These are phyloP conservation scores for Pseudocercospora musae DNA, from an alignment of 2,329 filamentous ascomycete species.

Conservation along the genomic window DNA sequence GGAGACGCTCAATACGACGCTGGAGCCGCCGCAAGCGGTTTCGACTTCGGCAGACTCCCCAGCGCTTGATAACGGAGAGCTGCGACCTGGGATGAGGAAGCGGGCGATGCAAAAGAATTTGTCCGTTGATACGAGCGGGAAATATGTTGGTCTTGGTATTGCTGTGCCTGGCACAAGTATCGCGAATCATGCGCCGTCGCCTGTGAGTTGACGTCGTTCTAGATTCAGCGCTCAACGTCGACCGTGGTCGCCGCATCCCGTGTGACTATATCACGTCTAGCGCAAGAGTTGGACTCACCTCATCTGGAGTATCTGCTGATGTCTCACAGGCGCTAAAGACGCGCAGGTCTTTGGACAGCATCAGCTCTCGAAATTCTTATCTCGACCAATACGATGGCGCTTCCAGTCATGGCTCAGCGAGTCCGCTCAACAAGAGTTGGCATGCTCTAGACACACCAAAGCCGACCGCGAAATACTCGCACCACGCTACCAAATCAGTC, in stretches of 20 bases:
- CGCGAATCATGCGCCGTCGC: background rate
- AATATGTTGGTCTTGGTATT: conserved; percentile 19
- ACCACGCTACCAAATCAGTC: background rate
- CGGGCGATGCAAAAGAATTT: conserved; percentile 5
- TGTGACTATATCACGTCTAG: too few species aligned
- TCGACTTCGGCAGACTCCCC: conserved; percentile 1
- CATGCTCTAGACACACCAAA: background rate
- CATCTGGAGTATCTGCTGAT: too few species aligned
- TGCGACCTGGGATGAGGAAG: background rate
- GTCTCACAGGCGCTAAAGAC: background rate
- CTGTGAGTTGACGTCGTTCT: background rate
- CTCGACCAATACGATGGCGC: background rate
- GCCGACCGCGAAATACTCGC: background rate
- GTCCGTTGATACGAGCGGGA: conserved; percentile 16
- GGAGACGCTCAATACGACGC: background rate
- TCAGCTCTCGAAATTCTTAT: background rate
- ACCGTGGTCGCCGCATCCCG: too few species aligned
- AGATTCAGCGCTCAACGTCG: too few species aligned
- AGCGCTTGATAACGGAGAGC: conserved; percentile 2
- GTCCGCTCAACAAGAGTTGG: background rate
- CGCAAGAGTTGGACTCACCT: too few species aligned
- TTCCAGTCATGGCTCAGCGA: background rate
- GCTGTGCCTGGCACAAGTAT: conserved; percentile 8
- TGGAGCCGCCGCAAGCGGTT: background rate
- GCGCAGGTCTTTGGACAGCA: background rate